Evolutionary conservation across 2,329 filamentous ascomycete genomes (phyloP), one percentile per base, ranked within the genome.

Genomic region (Diaporthe capsici): DNA sequence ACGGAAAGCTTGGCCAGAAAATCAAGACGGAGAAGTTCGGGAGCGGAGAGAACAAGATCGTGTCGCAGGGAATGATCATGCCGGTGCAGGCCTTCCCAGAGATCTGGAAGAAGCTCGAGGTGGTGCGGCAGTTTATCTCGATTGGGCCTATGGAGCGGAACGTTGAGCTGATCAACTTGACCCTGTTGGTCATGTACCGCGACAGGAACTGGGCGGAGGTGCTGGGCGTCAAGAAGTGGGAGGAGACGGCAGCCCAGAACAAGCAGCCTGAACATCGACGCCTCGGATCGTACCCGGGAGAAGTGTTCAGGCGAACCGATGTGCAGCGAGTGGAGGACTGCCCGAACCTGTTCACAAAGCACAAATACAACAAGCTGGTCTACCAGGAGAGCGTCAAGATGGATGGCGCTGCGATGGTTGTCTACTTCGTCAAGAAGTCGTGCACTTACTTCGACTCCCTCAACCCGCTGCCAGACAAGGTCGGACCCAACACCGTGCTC

Each of bases 321-420:
- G 78, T 79, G n/a, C 76, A 78, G 25, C 78, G 81, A 3, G 70
- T 81, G 2, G 77, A 81, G 39, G 80, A 82, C 47, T 81, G 80
- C 73, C 78, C 74, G 1, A 81, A 80, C 71, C 75, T 82, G 0
- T 82, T 82, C 75, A 78, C n/a, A 53, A 80, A 81, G 39, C 0
- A 12, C 2, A 81, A 82, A 51, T 82, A 82, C 70, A 34, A 44
- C 17, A 17, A 58, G 1, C n/a, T 73, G 8, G 67, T 80, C 8
- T 86, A 83, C 75, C 83, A 86, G 67, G 83, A 84, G 72, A 81
- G 82, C 1, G 78, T 81, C 76, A 86, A 86, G 79, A 82, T 86
- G 80, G 85, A 86, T 73, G 85, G 84, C 25, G 78, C 80, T 0
- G 82, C 81, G 17, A 85, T 85, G 82, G 83, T 83, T 0, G 78